Evolutionary conservation across 2,329 filamentous ascomycete species (phyloP).

Genomic region (Plectosphaerella plurivora): DNA sequence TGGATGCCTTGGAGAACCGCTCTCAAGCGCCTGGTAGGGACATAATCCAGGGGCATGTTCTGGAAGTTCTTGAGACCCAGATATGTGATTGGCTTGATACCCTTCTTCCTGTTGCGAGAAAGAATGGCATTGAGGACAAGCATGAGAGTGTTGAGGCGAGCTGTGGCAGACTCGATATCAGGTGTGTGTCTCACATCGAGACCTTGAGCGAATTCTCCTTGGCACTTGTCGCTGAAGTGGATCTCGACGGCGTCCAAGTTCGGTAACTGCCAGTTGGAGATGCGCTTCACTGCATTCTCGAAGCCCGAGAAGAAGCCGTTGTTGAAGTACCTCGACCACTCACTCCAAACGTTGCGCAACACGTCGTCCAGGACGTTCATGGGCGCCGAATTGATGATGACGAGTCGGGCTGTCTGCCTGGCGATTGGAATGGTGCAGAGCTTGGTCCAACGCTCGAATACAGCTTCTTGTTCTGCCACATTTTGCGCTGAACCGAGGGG

Average conservation of each 20-base stretch:
- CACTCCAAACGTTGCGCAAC: neutral
- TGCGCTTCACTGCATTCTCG: constrained; percentile 2
- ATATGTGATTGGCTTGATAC: neutral
- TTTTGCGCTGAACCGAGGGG: neutral
- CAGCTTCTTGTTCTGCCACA: neutral
- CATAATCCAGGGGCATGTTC: constrained; percentile 3
- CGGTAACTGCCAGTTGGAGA: constrained; percentile 4
- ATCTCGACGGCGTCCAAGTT: constrained; percentile 7
- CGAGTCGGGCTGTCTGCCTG: constrained; percentile 5
- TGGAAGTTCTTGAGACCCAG: constrained; percentile 14
- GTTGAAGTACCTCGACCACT: neutral
- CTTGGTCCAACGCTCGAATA: constrained; percentile 2
- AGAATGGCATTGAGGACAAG: constrained; percentile 11
- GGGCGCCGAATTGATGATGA: constrained; percentile 13
- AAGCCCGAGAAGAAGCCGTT: constrained; percentile 2
- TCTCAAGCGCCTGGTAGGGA: constrained; percentile 5
- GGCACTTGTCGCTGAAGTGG: constrained; percentile 4
- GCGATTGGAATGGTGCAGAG: neutral
- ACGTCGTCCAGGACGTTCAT: neutral
- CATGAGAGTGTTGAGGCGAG: constrained; percentile 4
- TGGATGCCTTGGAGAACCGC: constrained; percentile 10
- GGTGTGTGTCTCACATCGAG: neutral
- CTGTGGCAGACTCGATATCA: neutral
- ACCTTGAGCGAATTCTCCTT: neutral
- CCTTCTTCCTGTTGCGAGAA: neutral